A percentile compares a stretch with the other conserved stretches of the same genome.
phyloP scores from a whole-genome alignment of 495 filamentous ascomycete species.

The Cetradonia linearis region DNA sequence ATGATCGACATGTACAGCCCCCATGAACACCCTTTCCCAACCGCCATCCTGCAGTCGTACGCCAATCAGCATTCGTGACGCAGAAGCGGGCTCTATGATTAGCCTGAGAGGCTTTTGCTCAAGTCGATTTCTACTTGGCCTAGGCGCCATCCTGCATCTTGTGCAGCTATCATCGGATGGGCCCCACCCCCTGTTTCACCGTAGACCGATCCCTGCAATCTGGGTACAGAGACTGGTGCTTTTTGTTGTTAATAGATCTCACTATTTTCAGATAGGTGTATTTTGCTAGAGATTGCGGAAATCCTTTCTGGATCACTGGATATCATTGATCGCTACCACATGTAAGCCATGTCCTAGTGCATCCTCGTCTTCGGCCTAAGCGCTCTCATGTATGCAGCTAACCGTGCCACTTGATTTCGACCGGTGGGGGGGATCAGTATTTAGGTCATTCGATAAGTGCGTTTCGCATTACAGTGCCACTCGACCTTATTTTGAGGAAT shows the following conservation, averaged over 20 bases:
- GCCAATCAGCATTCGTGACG: background rate
- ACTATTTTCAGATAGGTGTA: too few relatives aligned
- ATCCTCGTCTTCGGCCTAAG: background rate
- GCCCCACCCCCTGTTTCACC: too few relatives aligned
- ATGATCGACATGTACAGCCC: background rate
- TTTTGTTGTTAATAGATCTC: too few relatives aligned
- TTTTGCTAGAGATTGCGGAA: background rate
- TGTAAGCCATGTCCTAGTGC: background rate
- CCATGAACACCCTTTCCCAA: background rate
- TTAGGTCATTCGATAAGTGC: background rate
- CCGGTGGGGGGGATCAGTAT: background rate
- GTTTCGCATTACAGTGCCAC: background rate
- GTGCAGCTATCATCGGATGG: too few relatives aligned
- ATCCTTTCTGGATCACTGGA: too few relatives aligned
- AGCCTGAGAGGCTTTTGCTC: too few relatives aligned
- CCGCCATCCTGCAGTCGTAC: conserved; percentile 2
- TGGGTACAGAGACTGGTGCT: too few relatives aligned
- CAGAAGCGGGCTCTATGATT: background rate
- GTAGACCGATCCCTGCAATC: too few relatives aligned
- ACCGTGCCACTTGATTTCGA: background rate
- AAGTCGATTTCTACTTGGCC: too few relatives aligned
- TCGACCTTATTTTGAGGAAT: background rate
- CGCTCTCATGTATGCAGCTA: conserved; percentile 5
- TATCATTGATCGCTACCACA: background rate
- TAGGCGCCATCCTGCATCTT: too few relatives aligned